phyloP scores from a whole-genome alignment of 495 filamentous ascomycete species.

The Penicillium psychrofluorescens region DNA sequence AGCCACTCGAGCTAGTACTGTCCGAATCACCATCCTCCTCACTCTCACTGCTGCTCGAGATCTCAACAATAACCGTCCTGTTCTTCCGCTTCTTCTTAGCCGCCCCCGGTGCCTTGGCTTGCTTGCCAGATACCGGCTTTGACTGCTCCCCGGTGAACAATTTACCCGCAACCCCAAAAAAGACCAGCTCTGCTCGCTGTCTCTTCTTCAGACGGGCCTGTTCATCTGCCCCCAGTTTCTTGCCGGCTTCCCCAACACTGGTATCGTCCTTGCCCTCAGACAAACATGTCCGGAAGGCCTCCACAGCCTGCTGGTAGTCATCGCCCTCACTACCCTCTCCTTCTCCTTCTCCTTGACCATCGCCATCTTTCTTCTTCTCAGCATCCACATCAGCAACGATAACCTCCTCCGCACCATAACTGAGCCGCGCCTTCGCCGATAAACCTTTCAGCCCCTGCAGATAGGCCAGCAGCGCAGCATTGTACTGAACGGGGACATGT shows the following conservation, averaged over 20 bases:
- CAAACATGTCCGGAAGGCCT: slow-evolving; percentile 29
- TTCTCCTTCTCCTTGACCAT: slow-evolving; percentile 38
- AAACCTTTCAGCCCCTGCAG: slow-evolving; percentile 64
- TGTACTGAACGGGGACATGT: slow-evolving; percentile 57
- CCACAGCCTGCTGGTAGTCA: slow-evolving; percentile 50
- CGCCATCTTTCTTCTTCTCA: slow-evolving; percentile 13
- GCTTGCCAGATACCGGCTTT: slow-evolving; percentile 10
- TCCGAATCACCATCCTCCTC: slow-evolving; percentile 25
- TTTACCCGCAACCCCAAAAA: slow-evolving; percentile 32
- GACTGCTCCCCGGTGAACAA: slow-evolving; percentile 21
- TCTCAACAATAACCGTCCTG: slow-evolving; percentile 36
- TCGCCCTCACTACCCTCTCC: slow-evolving; percentile 20
- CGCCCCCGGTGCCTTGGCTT: background rate
- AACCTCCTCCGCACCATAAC: slow-evolving; percentile 53
- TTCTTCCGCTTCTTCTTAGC: slow-evolving; percentile 53
- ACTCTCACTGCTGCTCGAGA: slow-evolving; percentile 40
- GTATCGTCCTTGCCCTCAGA: slow-evolving; percentile 20
- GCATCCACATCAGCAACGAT: slow-evolving; percentile 36
- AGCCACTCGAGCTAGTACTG: slow-evolving; percentile 17
- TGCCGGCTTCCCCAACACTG: slow-evolving; percentile 21
- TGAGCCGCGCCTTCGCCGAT: slow-evolving; percentile 49
- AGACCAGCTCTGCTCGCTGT: slow-evolving; percentile 38
- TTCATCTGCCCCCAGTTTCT: slow-evolving; percentile 34
- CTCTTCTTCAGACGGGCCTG: slow-evolving; percentile 33
- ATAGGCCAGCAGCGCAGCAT: slow-evolving; percentile 59